These are phyloP conservation scores for Ophiostoma perfectum DNA, from an alignment of 2,329 filamentous ascomycete genomes.

Conservation along the genomic window DNA sequence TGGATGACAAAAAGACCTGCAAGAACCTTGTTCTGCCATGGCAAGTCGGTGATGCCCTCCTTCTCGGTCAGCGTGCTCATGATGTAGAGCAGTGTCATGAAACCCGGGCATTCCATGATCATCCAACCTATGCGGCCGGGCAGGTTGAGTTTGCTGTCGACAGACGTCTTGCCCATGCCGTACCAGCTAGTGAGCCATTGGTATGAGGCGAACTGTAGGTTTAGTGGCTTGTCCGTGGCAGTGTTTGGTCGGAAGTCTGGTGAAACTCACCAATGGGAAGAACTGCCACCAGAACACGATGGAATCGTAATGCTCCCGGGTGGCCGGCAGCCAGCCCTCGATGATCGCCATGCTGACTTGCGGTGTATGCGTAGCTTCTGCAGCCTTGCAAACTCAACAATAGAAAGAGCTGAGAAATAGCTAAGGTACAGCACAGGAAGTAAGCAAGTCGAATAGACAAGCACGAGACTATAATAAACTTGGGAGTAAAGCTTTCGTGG, in stretches of 20 bases:
- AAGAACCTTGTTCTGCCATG: slow-evolving; percentile 73
- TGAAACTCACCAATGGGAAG: slow-evolving; percentile 47
- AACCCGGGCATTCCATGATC: slow-evolving; percentile 78
- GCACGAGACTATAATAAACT: too few relatives aligned
- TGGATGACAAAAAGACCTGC: slow-evolving; percentile 71
- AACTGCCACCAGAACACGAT: slow-evolving; percentile 50
- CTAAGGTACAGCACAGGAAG: too few relatives aligned
- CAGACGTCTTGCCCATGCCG: slow-evolving; percentile 87
- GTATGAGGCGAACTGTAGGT: slow-evolving; percentile 56
- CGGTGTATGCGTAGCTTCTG: too few relatives aligned
- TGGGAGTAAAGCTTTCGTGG: too few relatives aligned
- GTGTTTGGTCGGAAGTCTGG: background rate
- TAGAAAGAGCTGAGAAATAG: too few relatives aligned
- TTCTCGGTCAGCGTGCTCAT: slow-evolving; percentile 62
- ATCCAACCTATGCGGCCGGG: slow-evolving; percentile 84
- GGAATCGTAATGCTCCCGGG: slow-evolving; percentile 51
- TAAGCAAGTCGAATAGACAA: too few relatives aligned
- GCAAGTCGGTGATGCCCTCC: slow-evolving; percentile 54
- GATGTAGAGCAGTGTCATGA: slow-evolving; percentile 71
- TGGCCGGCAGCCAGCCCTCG: slow-evolving; percentile 53
- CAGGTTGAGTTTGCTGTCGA: slow-evolving; percentile 69
- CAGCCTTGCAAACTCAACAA: too few relatives aligned
- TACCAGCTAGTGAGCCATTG: slow-evolving; percentile 81
- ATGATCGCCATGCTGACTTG: slow-evolving; percentile 42
- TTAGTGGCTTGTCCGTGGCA: background rate